Evolutionary conservation across 2,329 filamentous ascomycete species (phyloP), one percentile per base, ranked within the genome.

Genomic region (Fusarium virguliforme): DNA sequence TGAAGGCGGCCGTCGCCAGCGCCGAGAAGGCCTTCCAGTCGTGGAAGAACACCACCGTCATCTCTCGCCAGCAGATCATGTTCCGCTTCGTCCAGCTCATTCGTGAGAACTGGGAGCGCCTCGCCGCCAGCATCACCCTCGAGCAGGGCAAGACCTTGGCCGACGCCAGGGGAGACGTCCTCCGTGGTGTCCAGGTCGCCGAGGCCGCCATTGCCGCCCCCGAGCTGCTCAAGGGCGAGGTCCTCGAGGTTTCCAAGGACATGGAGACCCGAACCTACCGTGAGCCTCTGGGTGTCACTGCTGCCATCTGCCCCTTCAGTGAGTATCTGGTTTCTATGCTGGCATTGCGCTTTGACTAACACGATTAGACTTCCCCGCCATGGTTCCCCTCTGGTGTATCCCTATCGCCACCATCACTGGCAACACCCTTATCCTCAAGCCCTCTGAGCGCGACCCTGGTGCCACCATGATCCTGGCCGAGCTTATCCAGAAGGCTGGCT

Each of bases 301-400:
- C 93, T 64, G 92, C 93, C 64, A 96, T 96, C 74, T 96, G 93
- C 85, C 93, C 93, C 2, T 96, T 96, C 79, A 96, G 91, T 94
- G 80, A 81, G 90, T 83, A 56, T 37, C 18, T 30, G n/a, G 13
- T 26, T 22, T 18, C 18, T 15, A 46, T 9, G 4, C 3, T 24
- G 28, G n/a, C n/a, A 41, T n/a, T 15, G 9, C 18, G 2, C 22
- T 24, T 10, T 37, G 10, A 54, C 68, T 75, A 62, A 75, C 51
- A n/a, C 6, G 18, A 4, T 30, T 67, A 93, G 91, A 96, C 85
- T 96, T 96, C 83, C 93, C 93, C 46, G 93, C 93, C 75, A 97
- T 97, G 93, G 96, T 97, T 80, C 94, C 93, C 4, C 87, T 97
- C n/a, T 97, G 93, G 93, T 94, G 89, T 67, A 94, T 97, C 68